phyloP scores from a whole-genome alignment of 2,329 filamentous ascomycete species.

The Metarhizium humberi region DNA sequence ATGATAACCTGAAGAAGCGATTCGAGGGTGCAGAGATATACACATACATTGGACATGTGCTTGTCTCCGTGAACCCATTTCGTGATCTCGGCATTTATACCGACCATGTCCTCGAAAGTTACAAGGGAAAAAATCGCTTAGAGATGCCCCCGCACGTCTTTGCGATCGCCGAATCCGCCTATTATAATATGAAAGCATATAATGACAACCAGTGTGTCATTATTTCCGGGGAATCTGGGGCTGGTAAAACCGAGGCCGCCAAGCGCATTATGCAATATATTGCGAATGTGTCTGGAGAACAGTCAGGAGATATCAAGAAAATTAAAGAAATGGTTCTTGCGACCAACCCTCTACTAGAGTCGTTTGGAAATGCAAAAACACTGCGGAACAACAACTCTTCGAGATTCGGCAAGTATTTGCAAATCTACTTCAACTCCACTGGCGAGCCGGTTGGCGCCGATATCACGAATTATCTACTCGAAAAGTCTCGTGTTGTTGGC shows the following conservation, averaged over 20 bases:
- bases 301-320: constrained; percentile 79
- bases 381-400: constrained; percentile 98
- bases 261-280: constrained; percentile 99
- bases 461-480: constrained; percentile 95
- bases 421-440: constrained; percentile 87
- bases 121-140: constrained; percentile 92
- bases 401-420: constrained; percentile 94
- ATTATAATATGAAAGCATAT: constrained; percentile 99
- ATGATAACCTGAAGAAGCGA: constrained; percentile 96
- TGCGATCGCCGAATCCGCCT: constrained; percentile 88
- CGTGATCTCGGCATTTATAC: constrained; percentile 97
- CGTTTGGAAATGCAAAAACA: constrained; percentile 97
- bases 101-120: constrained; percentile 83
- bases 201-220: constrained; percentile 99
- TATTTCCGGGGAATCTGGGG: constrained; percentile 96
- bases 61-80: constrained; percentile 98
- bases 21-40: constrained; percentile 98
- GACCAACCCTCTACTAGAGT: constrained; percentile 93
- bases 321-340: constrained; percentile 99
- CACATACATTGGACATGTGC: constrained; percentile 98
- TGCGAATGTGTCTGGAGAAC: constrained; percentile 85
- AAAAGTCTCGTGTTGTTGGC: constrained; percentile 90
- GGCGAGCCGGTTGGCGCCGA: constrained; percentile 93
- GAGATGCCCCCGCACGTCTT: constrained; percentile 96
- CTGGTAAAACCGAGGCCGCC: constrained; percentile 95